These are phyloP conservation scores for Magnusiomyces ingens DNA, from an alignment of 1,139 yeast genomes.

Conservation along the genomic window DNA sequence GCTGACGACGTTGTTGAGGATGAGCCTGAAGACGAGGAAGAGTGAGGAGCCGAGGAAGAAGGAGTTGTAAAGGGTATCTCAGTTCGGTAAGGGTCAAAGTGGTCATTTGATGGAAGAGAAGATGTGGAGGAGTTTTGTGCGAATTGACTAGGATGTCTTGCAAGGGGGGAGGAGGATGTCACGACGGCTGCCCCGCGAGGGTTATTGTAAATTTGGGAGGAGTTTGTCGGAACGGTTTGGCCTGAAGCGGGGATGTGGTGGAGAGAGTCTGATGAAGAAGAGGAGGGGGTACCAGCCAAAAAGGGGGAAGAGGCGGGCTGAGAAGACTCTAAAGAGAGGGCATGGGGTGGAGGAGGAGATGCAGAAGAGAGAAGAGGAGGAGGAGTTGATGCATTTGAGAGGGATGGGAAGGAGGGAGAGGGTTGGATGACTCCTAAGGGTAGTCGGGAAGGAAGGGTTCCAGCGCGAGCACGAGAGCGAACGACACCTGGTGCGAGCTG, in stretches of 20 bases:
- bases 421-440: constrained; percentile 26
- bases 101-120: constrained; percentile 11
- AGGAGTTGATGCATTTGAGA: constrained; percentile 22
- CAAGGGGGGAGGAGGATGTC: neutral
- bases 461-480: constrained; percentile 38
- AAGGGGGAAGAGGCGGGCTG: constrained; percentile 13
- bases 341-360: constrained; percentile 14
- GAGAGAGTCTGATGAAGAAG: neutral
- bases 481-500: constrained; percentile 9
- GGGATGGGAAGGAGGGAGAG: constrained; percentile 16
- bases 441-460: constrained; percentile 39
- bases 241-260: constrained; percentile 3
- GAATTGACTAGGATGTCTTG: constrained; percentile 1
- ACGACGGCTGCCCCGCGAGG: neutral
- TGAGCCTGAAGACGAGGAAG: constrained; percentile 4
- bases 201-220: neutral
- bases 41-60: constrained; percentile 13
- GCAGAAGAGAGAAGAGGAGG: constrained; percentile 26
- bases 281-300: too few relatives aligned
- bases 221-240: neutral
- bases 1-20: constrained; percentile 10
- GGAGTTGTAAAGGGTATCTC: constrained; percentile 17
- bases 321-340: constrained; percentile 8
- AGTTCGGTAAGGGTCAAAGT: constrained; percentile 11
- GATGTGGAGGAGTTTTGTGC: constrained; percentile 17